Evolutionary conservation across 192 early-diverging fungal genomes (phyloP), one percentile per base, ranked within the genome.

Genomic region (Umbelopsis isabellina): DNA sequence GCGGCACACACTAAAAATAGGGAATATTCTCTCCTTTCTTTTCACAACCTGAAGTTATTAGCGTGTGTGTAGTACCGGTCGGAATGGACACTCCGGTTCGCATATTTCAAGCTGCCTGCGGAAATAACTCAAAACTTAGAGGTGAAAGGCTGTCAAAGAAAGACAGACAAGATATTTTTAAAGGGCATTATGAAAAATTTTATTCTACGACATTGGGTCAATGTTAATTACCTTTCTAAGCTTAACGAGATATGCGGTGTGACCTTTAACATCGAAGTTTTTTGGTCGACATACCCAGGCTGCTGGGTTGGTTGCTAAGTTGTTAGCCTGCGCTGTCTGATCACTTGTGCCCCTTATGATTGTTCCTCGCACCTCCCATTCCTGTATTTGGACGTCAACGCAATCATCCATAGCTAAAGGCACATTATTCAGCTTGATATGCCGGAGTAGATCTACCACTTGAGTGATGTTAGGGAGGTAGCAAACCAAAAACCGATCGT

Each of bases 401-500:
- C 79, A 76, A 2, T 68, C 69, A 4, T 87, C 85, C 51, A 85
- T 74, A 3, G 78, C 70, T 21, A 75, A 50, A 0, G 73, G 78
- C 4, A 67, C 6, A 37, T 61, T 46, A 21, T 78, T 71, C 16
- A 41, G 23, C 18, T 51, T 52, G 35, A 87, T 68, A 58, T 73
- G 64, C 25, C 81, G 74, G 11, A 78, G 73, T 10, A 87, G 51
- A 18, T 83, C 78, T 12, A 87, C 69, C 18, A 87, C 78, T 49
- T 87, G 85, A 2, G 85, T 83, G 81, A 87, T 82, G 55, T 87
- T 87, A 25, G 84, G 84, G 44, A 87, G 74, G 66, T 87, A 87
- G 15, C 84, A 80, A 16, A 83, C 80, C 65, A 87, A 58, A 68
- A 83, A 84, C 3, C 83, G 78, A 68, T 85, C 85, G 11, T 80